Percentiles rank a stretch among this genome's conserved stretches.
Conservation (phyloP, 1,139 yeast species). For the Suhomyces panamericanus region DNA sequence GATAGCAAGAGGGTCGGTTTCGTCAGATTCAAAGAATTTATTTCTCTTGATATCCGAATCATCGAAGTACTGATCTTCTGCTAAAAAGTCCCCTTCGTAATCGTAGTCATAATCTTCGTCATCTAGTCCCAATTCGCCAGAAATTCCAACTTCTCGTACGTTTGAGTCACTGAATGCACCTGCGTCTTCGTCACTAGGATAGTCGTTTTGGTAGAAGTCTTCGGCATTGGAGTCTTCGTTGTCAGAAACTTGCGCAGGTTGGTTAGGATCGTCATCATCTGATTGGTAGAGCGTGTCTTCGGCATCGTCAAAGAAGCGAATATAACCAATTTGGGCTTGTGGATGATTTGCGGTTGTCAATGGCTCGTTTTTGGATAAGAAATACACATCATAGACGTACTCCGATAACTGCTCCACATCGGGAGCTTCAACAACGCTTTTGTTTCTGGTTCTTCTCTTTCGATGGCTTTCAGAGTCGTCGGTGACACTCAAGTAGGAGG, state of each 20-base stretch:
- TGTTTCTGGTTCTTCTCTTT: slow-evolving; percentile 11
- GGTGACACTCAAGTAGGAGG: slow-evolving; percentile 46
- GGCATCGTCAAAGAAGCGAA: slow-evolving; percentile 66
- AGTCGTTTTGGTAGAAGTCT: slow-evolving; percentile 87
- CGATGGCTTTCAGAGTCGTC: slow-evolving; percentile 6
- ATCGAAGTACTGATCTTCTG: slow-evolving; percentile 24
- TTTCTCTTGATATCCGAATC: slow-evolving; percentile 40
- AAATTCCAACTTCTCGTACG: slow-evolving; percentile 31
- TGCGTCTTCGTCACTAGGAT: slow-evolving; percentile 90
- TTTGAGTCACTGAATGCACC: slow-evolving; percentile 31
- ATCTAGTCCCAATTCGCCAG: slow-evolving; percentile 27
- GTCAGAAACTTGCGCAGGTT: slow-evolving; percentile 33
- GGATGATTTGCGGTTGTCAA: slow-evolving; percentile 50
- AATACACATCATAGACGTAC: slow-evolving; percentile 88
- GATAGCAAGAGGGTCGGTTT: slow-evolving; percentile 58
- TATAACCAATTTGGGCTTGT: slow-evolving; percentile 60
- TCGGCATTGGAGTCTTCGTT: slow-evolving; percentile 65
- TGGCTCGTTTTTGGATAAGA: slow-evolving; percentile 34
- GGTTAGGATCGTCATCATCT: slow-evolving; percentile 51
- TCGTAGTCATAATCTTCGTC: slow-evolving; percentile 30
- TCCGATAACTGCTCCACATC: slow-evolving; percentile 47
- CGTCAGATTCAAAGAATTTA: slow-evolving; percentile 52
- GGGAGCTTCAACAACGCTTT: slow-evolving; percentile 1
- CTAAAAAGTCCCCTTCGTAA: slow-evolving; percentile 18
- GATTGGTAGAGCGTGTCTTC: slow-evolving; percentile 45